A percentile compares a stretch with the other conserved stretches of the same genome.
phyloP scores from a whole-genome alignment of 1,284 basidiomycete genomes.

The Tranzscheliella williamsii region DNA sequence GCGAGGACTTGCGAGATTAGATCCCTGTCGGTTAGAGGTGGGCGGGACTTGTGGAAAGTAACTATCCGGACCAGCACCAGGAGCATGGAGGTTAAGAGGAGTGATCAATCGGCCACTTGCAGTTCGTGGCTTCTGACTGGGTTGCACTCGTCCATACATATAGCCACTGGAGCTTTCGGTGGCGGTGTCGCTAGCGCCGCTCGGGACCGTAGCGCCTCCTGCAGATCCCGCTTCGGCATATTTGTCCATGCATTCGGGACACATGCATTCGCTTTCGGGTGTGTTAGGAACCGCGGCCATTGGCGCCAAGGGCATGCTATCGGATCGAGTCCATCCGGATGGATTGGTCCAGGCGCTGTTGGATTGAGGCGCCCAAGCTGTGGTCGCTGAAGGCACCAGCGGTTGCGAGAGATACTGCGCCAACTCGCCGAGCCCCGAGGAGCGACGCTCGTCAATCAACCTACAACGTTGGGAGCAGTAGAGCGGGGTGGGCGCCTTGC shows the following conservation, averaged over 20 bases:
- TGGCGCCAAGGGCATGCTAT: slow-evolving; percentile 27
- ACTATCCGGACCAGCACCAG: slow-evolving; percentile 22
- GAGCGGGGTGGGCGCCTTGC: slow-evolving; percentile 38
- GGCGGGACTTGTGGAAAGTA: slow-evolving; percentile 49
- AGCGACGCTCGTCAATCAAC: slow-evolving; percentile 45
- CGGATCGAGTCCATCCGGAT: slow-evolving; percentile 6
- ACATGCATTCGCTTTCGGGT: slow-evolving; percentile 49
- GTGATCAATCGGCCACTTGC: slow-evolving; percentile 50
- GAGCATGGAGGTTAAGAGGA: slow-evolving; percentile 38
- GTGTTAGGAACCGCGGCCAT: slow-evolving; percentile 14
- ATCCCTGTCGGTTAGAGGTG: not conserved
- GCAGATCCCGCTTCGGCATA: slow-evolving; percentile 33
- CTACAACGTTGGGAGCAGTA: slow-evolving; percentile 56
- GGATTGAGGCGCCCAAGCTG: slow-evolving; percentile 13
- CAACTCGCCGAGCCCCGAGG: slow-evolving; percentile 41
- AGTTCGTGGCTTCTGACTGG: slow-evolving; percentile 41
- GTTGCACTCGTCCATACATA: slow-evolving; percentile 17
- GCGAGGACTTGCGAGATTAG: slow-evolving; percentile 10
- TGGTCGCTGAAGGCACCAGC: slow-evolving; percentile 7
- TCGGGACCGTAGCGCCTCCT: slow-evolving; percentile 43
- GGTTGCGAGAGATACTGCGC: slow-evolving; percentile 43
- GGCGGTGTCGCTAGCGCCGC: slow-evolving; percentile 53
- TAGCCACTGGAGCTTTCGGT: slow-evolving; percentile 48
- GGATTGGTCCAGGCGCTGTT: not conserved
- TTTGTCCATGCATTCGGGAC: slow-evolving; percentile 50